Evolutionary conservation across 140 eudicot genomes (phyloP).

Genomic region (Anethum foeniculum): DNA sequence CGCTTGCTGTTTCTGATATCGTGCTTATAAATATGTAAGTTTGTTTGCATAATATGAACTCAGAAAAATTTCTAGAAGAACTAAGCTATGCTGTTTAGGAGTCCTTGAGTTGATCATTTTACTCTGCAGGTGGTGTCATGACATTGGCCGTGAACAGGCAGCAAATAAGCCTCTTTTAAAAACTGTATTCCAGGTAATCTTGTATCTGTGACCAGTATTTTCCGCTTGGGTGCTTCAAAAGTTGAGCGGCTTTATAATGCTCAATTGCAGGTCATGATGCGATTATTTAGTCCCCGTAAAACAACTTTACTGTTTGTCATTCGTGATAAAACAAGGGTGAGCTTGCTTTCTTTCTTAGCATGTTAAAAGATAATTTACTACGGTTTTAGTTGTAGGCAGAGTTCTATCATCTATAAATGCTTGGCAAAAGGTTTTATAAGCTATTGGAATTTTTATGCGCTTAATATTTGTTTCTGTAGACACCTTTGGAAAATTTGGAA

Average conservation of each 20-base stretch:
- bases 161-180: constrained; percentile 94
- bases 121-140: constrained; percentile 90
- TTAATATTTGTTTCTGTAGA: constrained; percentile 37
- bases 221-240: background rate
- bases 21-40: constrained; percentile 98
- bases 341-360: background rate
- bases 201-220: constrained; percentile 4
- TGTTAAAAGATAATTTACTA: background rate
- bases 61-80: background rate
- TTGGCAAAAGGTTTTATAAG: constrained; percentile 4
- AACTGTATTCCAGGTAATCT: constrained; percentile 84
- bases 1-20: constrained; percentile 94
- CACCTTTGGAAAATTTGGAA: constrained; percentile 91
- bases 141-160: constrained; percentile 99
- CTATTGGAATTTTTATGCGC: constrained; percentile 5
- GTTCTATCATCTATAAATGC: background rate
- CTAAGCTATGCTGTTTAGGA: background rate
- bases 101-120: constrained; percentile 13
- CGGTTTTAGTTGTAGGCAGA: background rate
- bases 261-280: constrained; percentile 80
- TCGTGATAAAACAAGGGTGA: constrained; percentile 71
- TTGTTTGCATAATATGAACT: background rate
- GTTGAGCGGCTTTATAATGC: constrained; percentile 12
- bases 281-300: constrained; percentile 97
- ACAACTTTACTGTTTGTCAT: constrained; percentile 90